A percentile compares a stretch with the other conserved stretches of the same genome.
phyloP scores from a whole-genome alignment of 2,329 filamentous ascomycete genomes.

The Colletotrichum sansevieriae region DNA sequence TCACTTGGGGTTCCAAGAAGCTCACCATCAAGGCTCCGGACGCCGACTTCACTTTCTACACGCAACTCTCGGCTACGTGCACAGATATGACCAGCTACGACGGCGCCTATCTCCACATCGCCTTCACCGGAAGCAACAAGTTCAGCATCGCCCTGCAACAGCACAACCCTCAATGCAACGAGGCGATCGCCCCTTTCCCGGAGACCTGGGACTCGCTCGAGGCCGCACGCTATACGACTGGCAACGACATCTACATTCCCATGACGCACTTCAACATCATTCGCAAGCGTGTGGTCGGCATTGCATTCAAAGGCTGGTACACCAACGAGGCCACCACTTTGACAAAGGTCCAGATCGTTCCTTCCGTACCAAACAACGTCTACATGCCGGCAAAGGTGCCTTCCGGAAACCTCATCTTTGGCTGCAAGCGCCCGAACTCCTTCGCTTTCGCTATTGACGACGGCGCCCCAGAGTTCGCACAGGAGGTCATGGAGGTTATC shows the following conservation, averaged over 20 bases:
- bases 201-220: constrained; percentile 79
- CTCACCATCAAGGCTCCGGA: constrained; percentile 58
- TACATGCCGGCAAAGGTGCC: constrained; percentile 70
- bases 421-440: constrained; percentile 75
- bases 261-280: constrained; percentile 75
- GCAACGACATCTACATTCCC: constrained; percentile 74
- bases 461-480: constrained; percentile 63
- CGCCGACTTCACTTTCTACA: constrained; percentile 70
- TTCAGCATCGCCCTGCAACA: constrained; percentile 76
- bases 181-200: constrained; percentile 69
- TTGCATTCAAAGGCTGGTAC: constrained; percentile 76
- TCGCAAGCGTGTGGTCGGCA: constrained; percentile 65
- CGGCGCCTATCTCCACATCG: constrained; percentile 73
- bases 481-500: constrained; percentile 68
- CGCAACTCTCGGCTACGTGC: constrained; percentile 60
- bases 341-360: constrained; percentile 71
- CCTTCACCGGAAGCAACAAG: constrained; percentile 71
- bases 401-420: constrained; percentile 71
- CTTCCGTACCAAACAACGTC: constrained; percentile 63
- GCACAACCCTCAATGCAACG: constrained; percentile 72
- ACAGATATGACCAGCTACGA: constrained; percentile 67
- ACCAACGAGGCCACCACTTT: constrained; percentile 63
- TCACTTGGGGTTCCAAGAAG: constrained; percentile 63
- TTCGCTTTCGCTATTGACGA: constrained; percentile 82
- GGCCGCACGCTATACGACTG: constrained; percentile 67